Evolutionary conservation across 2,329 filamentous ascomycete genomes (phyloP).

Genomic region (Colletotrichum karsti): DNA sequence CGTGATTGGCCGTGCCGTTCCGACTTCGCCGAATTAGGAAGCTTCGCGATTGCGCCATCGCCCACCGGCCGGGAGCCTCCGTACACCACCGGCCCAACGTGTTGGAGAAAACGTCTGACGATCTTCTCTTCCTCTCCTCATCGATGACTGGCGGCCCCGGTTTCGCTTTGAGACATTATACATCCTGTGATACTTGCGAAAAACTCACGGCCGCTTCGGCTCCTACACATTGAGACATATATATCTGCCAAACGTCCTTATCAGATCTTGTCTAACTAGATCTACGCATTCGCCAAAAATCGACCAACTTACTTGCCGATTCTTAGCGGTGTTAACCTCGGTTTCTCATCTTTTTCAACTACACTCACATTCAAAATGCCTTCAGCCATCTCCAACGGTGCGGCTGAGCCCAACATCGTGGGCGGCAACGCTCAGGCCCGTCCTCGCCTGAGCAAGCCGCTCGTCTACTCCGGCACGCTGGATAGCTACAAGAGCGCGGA

Average conservation of each 20-base stretch:
- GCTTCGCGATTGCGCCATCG: conserved; percentile 30
- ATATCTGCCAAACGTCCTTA: conserved; percentile 6
- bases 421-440: conserved; percentile 40
- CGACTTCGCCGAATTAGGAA: conserved; percentile 30
- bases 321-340: not conserved
- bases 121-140: conserved; percentile 18
- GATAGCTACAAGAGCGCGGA: conserved; percentile 46
- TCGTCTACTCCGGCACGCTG: conserved; percentile 50
- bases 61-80: conserved; percentile 21
- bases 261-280: conserved; percentile 10
- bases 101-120: conserved; percentile 20
- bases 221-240: conserved; percentile 3
- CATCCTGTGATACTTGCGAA: conserved; percentile 6
- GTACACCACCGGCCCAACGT: not conserved
- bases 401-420: conserved; percentile 33
- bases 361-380: conserved; percentile 39
- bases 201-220: conserved; percentile 11
- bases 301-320: not conserved
- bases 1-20: conserved; percentile 19
- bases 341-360: not conserved
- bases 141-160: not conserved
- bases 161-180: conserved; percentile 10
- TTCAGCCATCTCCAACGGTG: conserved; percentile 35
- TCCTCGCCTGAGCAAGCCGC: conserved; percentile 41
- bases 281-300: not conserved